Percentiles rank a stretch among this genome's conserved stretches.
Conservation (phyloP, 768 basidiomycete species). For the Naganishia randhawae region DNA sequence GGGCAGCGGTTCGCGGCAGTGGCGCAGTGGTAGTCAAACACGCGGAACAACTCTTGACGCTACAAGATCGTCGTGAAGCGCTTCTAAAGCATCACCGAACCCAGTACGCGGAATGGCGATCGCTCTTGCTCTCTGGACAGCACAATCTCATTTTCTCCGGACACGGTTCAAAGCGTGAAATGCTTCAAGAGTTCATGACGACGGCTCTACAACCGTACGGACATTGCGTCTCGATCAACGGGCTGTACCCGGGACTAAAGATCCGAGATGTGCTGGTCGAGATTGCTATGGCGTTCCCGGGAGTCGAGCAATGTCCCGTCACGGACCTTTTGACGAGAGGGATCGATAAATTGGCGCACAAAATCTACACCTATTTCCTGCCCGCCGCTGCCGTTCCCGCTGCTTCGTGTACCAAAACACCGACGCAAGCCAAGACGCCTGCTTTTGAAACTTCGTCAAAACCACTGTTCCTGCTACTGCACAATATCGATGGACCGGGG, state of each 20-base stretch:
- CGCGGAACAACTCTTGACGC: conserved; percentile 10
- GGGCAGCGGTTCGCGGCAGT: background rate
- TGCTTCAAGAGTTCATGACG: conserved; percentile 71
- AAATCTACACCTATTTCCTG: conserved; percentile 65
- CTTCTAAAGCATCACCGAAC: background rate
- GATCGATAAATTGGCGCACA: conserved; percentile 61
- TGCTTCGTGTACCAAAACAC: conserved; percentile 21
- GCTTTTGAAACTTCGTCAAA: conserved; percentile 47
- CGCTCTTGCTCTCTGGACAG: conserved; percentile 51
- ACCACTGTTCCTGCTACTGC: conserved; percentile 72
- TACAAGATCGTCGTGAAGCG: background rate
- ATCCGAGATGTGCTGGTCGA: conserved; percentile 61
- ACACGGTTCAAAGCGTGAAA: conserved; percentile 74
- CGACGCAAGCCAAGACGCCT: background rate
- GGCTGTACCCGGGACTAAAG: conserved; percentile 65
- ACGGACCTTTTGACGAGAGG: conserved; percentile 1
- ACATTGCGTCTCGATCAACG: conserved; percentile 73
- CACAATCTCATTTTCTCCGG: conserved; percentile 89
- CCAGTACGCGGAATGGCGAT: conserved; percentile 14
- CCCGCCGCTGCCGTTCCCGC: conserved; percentile 29
- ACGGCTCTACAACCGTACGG: conserved; percentile 60
- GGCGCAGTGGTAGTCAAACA: background rate
- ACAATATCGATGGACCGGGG: conserved; percentile 78
- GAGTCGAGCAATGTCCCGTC: conserved; percentile 56
- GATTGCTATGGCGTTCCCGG: conserved; percentile 53